Base-by-base conservation (phyloP, 2,329 filamentous ascomycete species). In the Cladosporium sp. region DNA sequence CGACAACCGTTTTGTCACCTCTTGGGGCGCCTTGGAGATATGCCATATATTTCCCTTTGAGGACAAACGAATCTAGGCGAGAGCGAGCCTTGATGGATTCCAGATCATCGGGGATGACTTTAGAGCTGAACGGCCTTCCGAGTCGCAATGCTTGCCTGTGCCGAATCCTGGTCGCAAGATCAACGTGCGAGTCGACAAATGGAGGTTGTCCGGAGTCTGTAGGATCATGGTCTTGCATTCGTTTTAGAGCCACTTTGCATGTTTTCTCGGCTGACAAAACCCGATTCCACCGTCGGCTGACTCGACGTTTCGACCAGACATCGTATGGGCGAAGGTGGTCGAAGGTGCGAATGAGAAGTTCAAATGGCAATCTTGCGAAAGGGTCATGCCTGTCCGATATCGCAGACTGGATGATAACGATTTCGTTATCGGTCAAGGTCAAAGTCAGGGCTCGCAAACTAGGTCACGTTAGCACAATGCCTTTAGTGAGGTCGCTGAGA, bases 321-420 rank as follows among this genome's bases (percentile, higher is more conserved):
- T 54, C 45, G 9, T 51, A 55, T 2, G 59, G 11, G 7, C 56
- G 53, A 36, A 62, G 52, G 40, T 68, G 56, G 27, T 53, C 50
- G 52, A 72, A 70, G 13, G 72, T 48, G 4, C 62, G 53, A 17
- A 64, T 58, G 5, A 68, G 58, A 7, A 73, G 57, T 58, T 73
- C 71, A 12, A 67, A 13, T 4, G 71, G 70, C 30, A 73, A 54
- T 1, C 32, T 52, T n/a, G 57, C 61, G 27, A 73, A 47, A 29
- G 70, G 63, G 53, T 73, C 70, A 41, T 55, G 53, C 34, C 50
- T 55, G 22, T 43, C 53, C 3, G 34, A 43, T 8, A 61, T 53
- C 8, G 55, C 19, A 2, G 17, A 5, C 1, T 27, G 24, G 6
- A 59, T 34, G 4, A 43, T n/a, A n/a, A 4, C 15, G 32, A 36